phyloP scores from a whole-genome alignment of 805 yeast species.

The Kodamaea leandrae region DNA sequence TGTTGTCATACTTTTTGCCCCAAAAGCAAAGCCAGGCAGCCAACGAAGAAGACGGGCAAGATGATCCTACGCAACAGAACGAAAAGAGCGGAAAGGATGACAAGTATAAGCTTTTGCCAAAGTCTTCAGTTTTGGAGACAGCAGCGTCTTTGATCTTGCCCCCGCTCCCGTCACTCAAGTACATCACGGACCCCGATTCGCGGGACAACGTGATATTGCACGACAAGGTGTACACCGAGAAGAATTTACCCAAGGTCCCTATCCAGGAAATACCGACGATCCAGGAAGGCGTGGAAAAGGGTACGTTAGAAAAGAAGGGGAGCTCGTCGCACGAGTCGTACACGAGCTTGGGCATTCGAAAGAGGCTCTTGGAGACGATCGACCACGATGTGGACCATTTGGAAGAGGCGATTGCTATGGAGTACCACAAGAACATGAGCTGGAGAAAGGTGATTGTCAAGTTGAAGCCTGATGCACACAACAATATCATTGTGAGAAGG shows the following conservation, averaged over 20 bases:
- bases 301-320: not conserved
- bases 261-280: not conserved
- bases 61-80: conserved; percentile 4
- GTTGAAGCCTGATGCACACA: conserved; percentile 91
- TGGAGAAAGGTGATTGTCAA: conserved; percentile 93
- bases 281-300: not conserved
- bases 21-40: conserved; percentile 35
- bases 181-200: conserved; percentile 61
- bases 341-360: conserved; percentile 15
- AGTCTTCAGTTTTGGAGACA: conserved; percentile 72
- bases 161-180: conserved; percentile 70
- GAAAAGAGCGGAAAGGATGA: conserved; percentile 14
- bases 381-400: conserved; percentile 42
- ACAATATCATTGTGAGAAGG: conserved; percentile 85
- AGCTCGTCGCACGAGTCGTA: conserved; percentile 1
- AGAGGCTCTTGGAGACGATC: conserved; percentile 23
- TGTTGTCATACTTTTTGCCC: conserved; percentile 41
- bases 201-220: conserved; percentile 74
- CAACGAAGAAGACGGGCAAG: conserved; percentile 16
- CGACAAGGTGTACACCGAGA: conserved; percentile 68
- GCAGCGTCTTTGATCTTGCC: conserved; percentile 77
- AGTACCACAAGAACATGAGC: conserved; percentile 77
- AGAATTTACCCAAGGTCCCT: conserved; percentile 52
- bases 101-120: conserved; percentile 44
- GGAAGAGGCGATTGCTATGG: conserved; percentile 83